Evolutionary conservation across 75 land plant genomes (phyloP).

Genomic region (Sequoiadendron giganteum): DNA sequence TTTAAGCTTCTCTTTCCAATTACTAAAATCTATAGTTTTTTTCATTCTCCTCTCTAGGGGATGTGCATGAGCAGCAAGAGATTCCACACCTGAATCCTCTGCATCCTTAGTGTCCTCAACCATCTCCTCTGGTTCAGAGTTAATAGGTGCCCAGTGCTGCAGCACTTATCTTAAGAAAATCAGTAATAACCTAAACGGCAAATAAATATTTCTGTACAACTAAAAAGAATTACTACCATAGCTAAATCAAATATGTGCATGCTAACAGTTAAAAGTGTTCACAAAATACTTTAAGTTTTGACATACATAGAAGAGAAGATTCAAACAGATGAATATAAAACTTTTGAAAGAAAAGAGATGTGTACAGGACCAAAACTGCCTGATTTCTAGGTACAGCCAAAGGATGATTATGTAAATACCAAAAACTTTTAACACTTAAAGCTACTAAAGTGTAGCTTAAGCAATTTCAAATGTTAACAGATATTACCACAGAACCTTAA

Average conservation of each 20-base stretch:
- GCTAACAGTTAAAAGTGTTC: not conserved
- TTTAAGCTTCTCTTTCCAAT: constrained; percentile 46
- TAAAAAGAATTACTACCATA: not conserved
- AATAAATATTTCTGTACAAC: not conserved
- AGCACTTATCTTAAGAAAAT: not conserved
- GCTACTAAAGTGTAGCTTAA: not conserved
- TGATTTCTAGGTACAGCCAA: not conserved
- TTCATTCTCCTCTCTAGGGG: constrained; percentile 63
- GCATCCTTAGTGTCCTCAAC: constrained; percentile 36
- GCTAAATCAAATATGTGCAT: not conserved
- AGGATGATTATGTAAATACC: not conserved
- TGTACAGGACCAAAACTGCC: not conserved
- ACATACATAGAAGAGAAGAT: not conserved
- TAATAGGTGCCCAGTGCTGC: constrained; percentile 75
- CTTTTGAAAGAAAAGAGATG: not conserved
- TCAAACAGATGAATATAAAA: not conserved
- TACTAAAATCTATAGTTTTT: constrained; percentile 48
- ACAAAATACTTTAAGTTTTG: not conserved
- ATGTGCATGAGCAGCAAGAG: constrained; percentile 51
- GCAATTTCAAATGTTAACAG: not conserved
- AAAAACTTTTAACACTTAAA: not conserved
- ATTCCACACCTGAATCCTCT: constrained; percentile 29
- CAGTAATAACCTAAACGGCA: not conserved
- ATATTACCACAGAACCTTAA: not conserved
- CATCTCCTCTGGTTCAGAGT: constrained; percentile 2